Conservation (phyloP, 2,329 filamentous ascomycete species). For the Epichloe gansuensis region DNA sequence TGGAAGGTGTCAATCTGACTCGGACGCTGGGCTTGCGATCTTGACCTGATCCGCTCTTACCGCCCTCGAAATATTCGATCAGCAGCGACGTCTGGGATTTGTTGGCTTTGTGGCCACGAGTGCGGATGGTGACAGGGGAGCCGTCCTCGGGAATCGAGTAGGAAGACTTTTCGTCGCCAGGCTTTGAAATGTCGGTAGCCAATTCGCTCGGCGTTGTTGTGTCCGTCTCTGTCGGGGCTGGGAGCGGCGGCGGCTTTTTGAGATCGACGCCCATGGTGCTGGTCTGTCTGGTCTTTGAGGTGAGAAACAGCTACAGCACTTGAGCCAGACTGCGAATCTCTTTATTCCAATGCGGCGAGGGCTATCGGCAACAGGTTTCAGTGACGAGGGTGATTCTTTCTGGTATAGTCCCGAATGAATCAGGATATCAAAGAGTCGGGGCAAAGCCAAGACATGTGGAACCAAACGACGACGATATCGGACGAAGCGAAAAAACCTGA, state of each 20-base stretch:
- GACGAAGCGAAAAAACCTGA: constrained; percentile 1
- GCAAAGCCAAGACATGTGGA: constrained; percentile 19
- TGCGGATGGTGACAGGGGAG: constrained; percentile 84
- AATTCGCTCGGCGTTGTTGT: constrained; percentile 51
- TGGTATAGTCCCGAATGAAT: neutral
- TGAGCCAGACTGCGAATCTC: neutral
- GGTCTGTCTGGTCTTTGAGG: constrained; percentile 8
- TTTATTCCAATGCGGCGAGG: neutral
- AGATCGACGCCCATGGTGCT: constrained; percentile 42
- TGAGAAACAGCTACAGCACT: constrained; percentile 1
- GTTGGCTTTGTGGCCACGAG: constrained; percentile 45
- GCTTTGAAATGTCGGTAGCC: constrained; percentile 50
- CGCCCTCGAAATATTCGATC: constrained; percentile 89
- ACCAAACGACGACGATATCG: constrained; percentile 8
- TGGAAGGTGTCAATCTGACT: constrained; percentile 68
- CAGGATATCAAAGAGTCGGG: constrained; percentile 9
- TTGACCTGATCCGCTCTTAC: constrained; percentile 45
- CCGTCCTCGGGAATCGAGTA: constrained; percentile 78
- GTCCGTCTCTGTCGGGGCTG: constrained; percentile 65
- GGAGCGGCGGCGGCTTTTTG: constrained; percentile 52
- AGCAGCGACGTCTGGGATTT: constrained; percentile 78
- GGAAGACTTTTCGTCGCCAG: constrained; percentile 56
- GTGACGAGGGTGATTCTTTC: neutral
- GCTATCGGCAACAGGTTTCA: neutral
- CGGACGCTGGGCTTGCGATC: constrained; percentile 70